Evolutionary conservation across 768 basidiomycete genomes (phyloP).

Genomic region (Termitomyces bulborhizus): DNA sequence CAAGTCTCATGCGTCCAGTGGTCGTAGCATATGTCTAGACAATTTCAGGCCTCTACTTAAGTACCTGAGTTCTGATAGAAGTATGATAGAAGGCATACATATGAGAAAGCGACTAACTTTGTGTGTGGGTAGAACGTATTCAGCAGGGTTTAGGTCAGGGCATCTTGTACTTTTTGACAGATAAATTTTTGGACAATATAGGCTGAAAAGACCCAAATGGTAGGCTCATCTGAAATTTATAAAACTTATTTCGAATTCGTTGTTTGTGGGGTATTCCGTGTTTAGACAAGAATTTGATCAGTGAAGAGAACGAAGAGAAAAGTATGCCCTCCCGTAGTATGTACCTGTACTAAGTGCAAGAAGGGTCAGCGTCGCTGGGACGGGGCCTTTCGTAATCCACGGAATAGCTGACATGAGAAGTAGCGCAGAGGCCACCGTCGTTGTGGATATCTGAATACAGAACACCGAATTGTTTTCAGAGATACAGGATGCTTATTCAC

Average conservation of each 20-base stretch:
- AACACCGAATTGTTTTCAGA: constrained; percentile 1
- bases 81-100: background rate
- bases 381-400: constrained; percentile 65
- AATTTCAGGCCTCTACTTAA: no score
- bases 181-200: background rate
- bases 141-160: background rate
- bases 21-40: no score
- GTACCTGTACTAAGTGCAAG: constrained; percentile 54
- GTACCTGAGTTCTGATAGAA: no score
- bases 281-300: constrained; percentile 7
- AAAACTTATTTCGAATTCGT: background rate
- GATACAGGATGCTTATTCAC: constrained; percentile 46
- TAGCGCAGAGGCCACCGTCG: constrained; percentile 69
- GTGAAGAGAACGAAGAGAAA: constrained; percentile 33
- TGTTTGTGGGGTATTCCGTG: background rate
- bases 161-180: background rate
- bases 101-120: background rate
- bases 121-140: background rate
- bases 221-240: background rate
- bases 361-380: constrained; percentile 57
- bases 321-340: constrained; percentile 65
- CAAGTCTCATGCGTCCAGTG: no score
- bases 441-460: background rate
- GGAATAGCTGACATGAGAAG: constrained; percentile 72
- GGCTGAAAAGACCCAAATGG: background rate